Evolutionary conservation across 352 stramenopile genomes (phyloP).

Genomic region (Globisporangium splendens): DNA sequence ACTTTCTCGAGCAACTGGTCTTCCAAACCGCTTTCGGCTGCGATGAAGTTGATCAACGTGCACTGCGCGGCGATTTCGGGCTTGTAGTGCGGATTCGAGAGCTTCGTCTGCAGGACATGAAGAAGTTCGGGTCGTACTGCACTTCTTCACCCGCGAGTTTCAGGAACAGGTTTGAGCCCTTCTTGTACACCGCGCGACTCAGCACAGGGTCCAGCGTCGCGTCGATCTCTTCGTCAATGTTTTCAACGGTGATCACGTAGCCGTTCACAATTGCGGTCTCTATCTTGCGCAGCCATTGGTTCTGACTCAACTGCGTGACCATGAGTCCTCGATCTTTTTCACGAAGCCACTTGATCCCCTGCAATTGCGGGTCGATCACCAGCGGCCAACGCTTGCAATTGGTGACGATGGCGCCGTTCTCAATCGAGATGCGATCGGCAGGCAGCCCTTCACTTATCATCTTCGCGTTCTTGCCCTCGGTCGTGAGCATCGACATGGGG

Average conservation of each 20-base stretch:
- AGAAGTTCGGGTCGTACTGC: slow-evolving; percentile 95
- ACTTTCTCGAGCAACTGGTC: slow-evolving; percentile 96
- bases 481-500: slow-evolving; percentile 94
- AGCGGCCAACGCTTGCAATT: slow-evolving; percentile 97
- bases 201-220: slow-evolving; percentile 95
- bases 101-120: slow-evolving; percentile 96
- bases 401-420: slow-evolving; percentile 97
- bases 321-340: slow-evolving; percentile 89
- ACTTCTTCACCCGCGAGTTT: slow-evolving; percentile 95
- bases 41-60: slow-evolving; percentile 98
- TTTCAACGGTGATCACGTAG: slow-evolving; percentile 96
- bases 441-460: slow-evolving; percentile 97
- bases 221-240: slow-evolving; percentile 96
- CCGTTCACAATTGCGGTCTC: slow-evolving; percentile 94
- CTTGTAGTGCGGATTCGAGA: slow-evolving; percentile 97
- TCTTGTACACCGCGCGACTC: slow-evolving; percentile 94
- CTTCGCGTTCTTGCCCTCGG: slow-evolving; percentile 95
- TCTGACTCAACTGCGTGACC: slow-evolving; percentile 94
- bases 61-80: slow-evolving; percentile 96
- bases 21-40: slow-evolving; percentile 94
- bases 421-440: slow-evolving; percentile 96
- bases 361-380: slow-evolving; percentile 96
- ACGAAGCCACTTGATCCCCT: slow-evolving; percentile 98
- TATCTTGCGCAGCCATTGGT: slow-evolving; percentile 95
- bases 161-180: slow-evolving; percentile 92